A percentile compares a stretch with the other conserved stretches of the same genome.
phyloP scores from a whole-genome alignment of 2,329 filamentous ascomycete genomes.

The Achaetomium macrosporum region DNA sequence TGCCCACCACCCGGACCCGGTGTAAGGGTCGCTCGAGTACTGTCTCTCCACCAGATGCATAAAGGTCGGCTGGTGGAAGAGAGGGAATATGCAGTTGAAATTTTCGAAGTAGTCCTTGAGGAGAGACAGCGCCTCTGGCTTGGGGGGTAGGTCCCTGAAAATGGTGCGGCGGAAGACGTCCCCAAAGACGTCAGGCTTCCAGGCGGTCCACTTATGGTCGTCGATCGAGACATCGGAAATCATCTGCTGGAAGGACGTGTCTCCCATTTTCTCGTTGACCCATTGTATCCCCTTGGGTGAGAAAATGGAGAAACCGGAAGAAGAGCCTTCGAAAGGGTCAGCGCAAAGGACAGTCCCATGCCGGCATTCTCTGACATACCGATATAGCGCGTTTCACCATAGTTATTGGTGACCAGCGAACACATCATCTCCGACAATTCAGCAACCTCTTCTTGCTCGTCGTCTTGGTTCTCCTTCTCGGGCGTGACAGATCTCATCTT shows the following conservation, averaged over 20 bases:
- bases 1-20: constrained; percentile 97
- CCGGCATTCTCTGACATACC: constrained; percentile 47
- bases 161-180: constrained; percentile 84
- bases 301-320: constrained; percentile 97
- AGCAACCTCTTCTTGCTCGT: constrained; percentile 73
- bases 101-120: constrained; percentile 95
- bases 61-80: constrained; percentile 96
- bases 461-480: constrained; percentile 38
- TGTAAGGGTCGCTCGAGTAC: constrained; percentile 86
- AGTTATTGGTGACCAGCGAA: constrained; percentile 89
- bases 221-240: constrained; percentile 86
- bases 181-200: constrained; percentile 95
- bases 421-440: constrained; percentile 98
- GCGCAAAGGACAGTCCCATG: constrained; percentile 4
- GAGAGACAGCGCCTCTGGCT: constrained; percentile 79
- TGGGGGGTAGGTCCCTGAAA: constrained; percentile 76
- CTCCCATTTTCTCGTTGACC: constrained; percentile 98
- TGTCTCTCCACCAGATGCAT: constrained; percentile 95
- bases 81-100: constrained; percentile 97
- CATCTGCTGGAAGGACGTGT: constrained; percentile 90
- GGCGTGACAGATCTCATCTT: constrained; percentile 36
- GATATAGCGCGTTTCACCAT: constrained; percentile 91
- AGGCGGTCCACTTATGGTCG: constrained; percentile 92
- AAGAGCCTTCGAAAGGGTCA: constrained; percentile 60
- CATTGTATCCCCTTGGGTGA: constrained; percentile 96